A percentile compares a stretch with the other conserved stretches of the same genome.
Evolutionary conservation across 2,329 filamentous ascomycete genomes (phyloP).

Genomic region (Dactylellina leptospora): DNA sequence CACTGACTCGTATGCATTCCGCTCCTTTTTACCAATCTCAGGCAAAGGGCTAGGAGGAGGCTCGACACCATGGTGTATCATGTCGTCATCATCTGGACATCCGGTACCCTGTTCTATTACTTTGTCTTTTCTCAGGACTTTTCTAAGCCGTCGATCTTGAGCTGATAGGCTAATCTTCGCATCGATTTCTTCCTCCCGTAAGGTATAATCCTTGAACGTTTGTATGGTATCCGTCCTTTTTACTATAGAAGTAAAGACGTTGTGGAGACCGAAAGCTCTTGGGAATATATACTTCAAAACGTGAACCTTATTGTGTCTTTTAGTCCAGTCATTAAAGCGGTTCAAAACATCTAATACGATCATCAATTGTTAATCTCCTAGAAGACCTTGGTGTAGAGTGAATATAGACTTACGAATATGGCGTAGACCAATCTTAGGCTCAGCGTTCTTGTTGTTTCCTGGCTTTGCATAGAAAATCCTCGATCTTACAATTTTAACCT

Average conservation of each 20-base stretch:
- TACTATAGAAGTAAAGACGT: conserved; percentile 81
- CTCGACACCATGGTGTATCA: conserved; percentile 23
- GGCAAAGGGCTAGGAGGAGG: conserved; percentile 18
- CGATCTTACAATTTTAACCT: conserved; percentile 79
- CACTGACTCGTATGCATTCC: conserved; percentile 28
- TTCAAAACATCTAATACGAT: conserved; percentile 76
- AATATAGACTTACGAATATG: conserved; percentile 73
- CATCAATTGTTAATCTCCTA: neutral
- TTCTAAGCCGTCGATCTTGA: conserved; percentile 35
- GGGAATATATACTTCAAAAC: conserved; percentile 95
- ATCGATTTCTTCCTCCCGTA: conserved; percentile 83
- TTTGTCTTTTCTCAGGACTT: conserved; percentile 30
- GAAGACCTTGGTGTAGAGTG: conserved; percentile 53
- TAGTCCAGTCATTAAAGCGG: conserved; percentile 65
- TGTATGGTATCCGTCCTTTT: conserved; percentile 74
- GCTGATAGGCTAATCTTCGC: conserved; percentile 53
- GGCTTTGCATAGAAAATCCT: conserved; percentile 87
- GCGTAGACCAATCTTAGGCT: conserved; percentile 76
- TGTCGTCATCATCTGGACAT: conserved; percentile 37
- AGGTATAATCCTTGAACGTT: conserved; percentile 81
- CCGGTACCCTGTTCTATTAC: neutral
- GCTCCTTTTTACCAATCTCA: conserved; percentile 32
- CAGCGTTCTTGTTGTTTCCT: conserved; percentile 72
- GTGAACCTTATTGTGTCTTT: conserved; percentile 69
- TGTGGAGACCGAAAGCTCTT: conserved; percentile 86